Base-by-base conservation (phyloP, 495 filamentous ascomycete species). In the Halenospora varia region DNA sequence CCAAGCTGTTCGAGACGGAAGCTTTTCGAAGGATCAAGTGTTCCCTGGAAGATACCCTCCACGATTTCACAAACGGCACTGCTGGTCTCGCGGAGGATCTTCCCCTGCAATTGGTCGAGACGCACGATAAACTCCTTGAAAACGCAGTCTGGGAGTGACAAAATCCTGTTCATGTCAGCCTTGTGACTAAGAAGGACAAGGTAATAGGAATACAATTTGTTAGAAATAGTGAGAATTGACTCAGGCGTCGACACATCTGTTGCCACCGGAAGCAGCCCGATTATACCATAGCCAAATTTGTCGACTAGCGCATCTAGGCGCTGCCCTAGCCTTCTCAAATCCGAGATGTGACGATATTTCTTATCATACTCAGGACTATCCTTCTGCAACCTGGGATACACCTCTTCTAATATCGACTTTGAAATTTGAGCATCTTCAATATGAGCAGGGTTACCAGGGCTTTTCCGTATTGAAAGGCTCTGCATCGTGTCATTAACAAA, bases 241-340 rank as follows among this genome's bases (percentile, higher is more conserved):
- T 35, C 29, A 35, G 13, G n/a, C n/a, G 29, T 35, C 4, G 29
- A n/a, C 42, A n/a, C 42, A 17, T 17, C 42, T 46, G 8, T 17
- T 45, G 51, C 29, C 13, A 2, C 23, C 2, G 51, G 17, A 25
- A 54, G 35, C 35, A 54, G 35, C 2, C 51, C 51, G 6, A 54
- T 10, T 18, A 54, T 44, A 22, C 51, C 51, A 22, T 42, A 54
- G 15, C 35, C 51, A 44, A 54, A 54, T 2, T 2, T 54, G 15
- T 44, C 13, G 2, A 54, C 51, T 10, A 54, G 17, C 17, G 44
- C 2, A 41, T 54, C 51, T 3, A 54, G 20, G 17, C 51, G 51
- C 44, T 54, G n/a, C 6, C 51, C 51, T 4, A 45, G 29, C 35
- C 44, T 54, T 8, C 51, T 9, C 11, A 54, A 13, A 3, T 45